Evolutionary conservation across 2,329 filamentous ascomycete genomes (phyloP).

Genomic region (Aureobasidium lini): DNA sequence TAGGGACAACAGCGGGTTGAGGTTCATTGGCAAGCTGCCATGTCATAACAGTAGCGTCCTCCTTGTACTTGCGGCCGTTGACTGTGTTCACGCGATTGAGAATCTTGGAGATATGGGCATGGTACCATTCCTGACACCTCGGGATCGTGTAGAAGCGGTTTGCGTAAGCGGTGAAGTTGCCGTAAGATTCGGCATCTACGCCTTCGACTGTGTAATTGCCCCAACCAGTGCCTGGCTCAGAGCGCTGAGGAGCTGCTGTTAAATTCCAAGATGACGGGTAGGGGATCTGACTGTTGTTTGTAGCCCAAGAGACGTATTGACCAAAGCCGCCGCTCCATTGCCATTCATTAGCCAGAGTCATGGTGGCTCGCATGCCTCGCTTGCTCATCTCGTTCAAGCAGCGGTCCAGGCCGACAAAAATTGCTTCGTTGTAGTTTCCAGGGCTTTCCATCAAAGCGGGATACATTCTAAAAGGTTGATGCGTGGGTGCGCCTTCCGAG

Average conservation of each 20-base stretch:
- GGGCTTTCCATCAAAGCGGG: slow-evolving; percentile 30
- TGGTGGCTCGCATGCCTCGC: slow-evolving; percentile 34
- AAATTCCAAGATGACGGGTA: slow-evolving; percentile 34
- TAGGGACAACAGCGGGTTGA: slow-evolving; percentile 23
- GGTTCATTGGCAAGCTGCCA: slow-evolving; percentile 36
- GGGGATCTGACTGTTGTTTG: slow-evolving; percentile 26
- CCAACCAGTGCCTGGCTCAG: slow-evolving; percentile 30
- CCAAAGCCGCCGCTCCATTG: slow-evolving; percentile 34
- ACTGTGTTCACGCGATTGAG: slow-evolving; percentile 31
- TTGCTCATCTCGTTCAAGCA: slow-evolving; percentile 34
- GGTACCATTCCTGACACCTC: slow-evolving; percentile 30
- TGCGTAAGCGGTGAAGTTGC: slow-evolving; percentile 23
- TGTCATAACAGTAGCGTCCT: slow-evolving; percentile 35
- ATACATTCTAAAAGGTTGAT: slow-evolving; percentile 34
- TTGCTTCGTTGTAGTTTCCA: slow-evolving; percentile 32
- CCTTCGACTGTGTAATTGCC: slow-evolving; percentile 32
- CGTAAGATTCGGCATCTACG: slow-evolving; percentile 28
- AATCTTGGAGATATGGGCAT: slow-evolving; percentile 31
- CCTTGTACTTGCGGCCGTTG: slow-evolving; percentile 29
- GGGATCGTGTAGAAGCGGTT: slow-evolving; percentile 31
- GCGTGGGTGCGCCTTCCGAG: slow-evolving; percentile 32
- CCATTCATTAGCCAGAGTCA: slow-evolving; percentile 34
- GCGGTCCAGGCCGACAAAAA: slow-evolving; percentile 32
- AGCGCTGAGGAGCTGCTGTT: slow-evolving; percentile 27
- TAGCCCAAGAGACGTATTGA: slow-evolving; percentile 33